A percentile compares a stretch with the other conserved stretches of the same genome.
Conservation (phyloP, 495 filamentous ascomycete genomes). For the Xylaria curta region DNA sequence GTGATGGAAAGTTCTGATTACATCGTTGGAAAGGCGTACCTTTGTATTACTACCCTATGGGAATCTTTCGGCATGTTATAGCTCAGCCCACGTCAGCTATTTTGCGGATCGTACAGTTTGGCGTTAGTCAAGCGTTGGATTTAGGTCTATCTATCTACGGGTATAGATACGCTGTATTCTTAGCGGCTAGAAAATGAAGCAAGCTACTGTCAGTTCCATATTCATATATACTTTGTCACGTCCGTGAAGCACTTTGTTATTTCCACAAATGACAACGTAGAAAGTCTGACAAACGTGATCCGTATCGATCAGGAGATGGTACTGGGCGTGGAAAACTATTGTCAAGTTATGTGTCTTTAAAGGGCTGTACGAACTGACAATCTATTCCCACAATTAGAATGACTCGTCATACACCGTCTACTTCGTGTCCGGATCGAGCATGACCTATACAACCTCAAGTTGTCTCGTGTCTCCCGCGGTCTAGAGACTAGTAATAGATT, state of each 20-base stretch:
- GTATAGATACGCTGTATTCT: constrained; percentile 2
- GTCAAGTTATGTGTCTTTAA: background rate
- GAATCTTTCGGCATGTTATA: background rate
- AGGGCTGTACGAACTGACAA: background rate
- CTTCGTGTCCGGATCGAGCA: background rate
- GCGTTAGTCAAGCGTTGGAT: constrained; percentile 8
- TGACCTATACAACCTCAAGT: background rate
- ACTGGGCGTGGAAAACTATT: background rate
- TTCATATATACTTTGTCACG: background rate
- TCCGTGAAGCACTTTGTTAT: background rate
- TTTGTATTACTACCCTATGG: background rate
- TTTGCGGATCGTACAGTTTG: background rate
- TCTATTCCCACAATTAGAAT: background rate
- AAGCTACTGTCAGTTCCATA: background rate
- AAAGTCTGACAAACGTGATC: background rate
- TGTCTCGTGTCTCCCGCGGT: background rate
- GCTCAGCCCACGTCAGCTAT: background rate
- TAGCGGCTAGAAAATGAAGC: background rate
- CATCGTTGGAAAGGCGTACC: constrained; percentile 9
- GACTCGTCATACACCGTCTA: background rate
- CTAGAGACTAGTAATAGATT: background rate
- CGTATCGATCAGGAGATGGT: background rate
- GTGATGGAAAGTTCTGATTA: background rate
- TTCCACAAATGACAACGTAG: background rate
- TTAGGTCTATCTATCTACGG: background rate